A percentile compares a stretch with the other conserved stretches of the same genome.
Conservation (phyloP, 441 rosid species). For the Bocquillonia castaneifolia region DNA sequence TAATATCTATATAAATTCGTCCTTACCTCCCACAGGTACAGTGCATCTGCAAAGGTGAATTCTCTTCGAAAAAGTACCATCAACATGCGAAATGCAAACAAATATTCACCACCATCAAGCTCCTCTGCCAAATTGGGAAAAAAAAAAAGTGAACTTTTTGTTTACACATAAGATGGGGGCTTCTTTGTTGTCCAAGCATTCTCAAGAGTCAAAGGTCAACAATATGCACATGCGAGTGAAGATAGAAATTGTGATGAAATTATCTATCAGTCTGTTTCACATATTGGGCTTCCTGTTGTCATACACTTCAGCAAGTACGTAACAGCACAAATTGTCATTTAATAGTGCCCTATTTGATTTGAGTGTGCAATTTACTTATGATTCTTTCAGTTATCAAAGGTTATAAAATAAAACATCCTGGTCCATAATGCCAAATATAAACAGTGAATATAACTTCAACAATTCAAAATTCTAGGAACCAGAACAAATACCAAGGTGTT, state of each 20-base stretch:
- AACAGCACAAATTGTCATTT: too few relatives aligned
- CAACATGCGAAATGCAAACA: conserved; percentile 92
- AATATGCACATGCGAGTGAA: background rate
- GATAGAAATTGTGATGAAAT: background rate
- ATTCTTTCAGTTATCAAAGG: background rate
- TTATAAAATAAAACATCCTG: conserved; percentile 7
- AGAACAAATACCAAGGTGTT: conserved; percentile 65
- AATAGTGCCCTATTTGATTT: background rate
- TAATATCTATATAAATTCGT: conserved; percentile 2
- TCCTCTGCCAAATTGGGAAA: conserved; percentile 51
- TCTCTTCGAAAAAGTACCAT: conserved; percentile 98
- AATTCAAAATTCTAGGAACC: conserved; percentile 12
- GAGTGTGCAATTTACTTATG: background rate
- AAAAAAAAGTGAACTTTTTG: conserved; percentile 16
- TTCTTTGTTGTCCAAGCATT: background rate
- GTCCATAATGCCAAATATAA: conserved; percentile 5
- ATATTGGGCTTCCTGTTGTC: too few relatives aligned
- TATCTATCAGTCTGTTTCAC: background rate
- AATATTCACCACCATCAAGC: conserved; percentile 84
- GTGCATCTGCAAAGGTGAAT: conserved; percentile 73
- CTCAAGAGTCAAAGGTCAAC: background rate
- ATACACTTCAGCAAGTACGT: too few relatives aligned
- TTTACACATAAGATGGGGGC: background rate
- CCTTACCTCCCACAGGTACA: conserved; percentile 97
- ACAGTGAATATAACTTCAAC: background rate